These are phyloP conservation scores for Candida peoriensis DNA, from an alignment of 805 yeast genomes.

Conservation along the genomic window DNA sequence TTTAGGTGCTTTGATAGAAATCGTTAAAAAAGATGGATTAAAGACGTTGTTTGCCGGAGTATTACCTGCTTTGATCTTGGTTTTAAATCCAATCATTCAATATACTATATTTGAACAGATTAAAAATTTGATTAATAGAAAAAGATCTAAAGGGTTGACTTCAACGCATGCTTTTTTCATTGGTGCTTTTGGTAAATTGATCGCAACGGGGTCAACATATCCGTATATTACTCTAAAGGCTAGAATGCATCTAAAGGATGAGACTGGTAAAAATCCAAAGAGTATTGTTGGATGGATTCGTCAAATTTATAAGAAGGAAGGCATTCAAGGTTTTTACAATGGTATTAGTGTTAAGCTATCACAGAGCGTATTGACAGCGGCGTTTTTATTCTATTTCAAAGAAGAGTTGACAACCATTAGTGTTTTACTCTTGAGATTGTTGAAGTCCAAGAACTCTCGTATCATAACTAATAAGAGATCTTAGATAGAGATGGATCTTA, in stretches of 20 bases:
- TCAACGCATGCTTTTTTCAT: slow-evolving; percentile 76
- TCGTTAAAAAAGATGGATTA: slow-evolving; percentile 67
- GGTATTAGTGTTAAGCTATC: slow-evolving; percentile 76
- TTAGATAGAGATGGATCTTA: too few species aligned
- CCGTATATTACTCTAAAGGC: slow-evolving; percentile 89
- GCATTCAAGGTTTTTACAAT: slow-evolving; percentile 70
- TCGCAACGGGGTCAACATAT: slow-evolving; percentile 86
- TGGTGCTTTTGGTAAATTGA: slow-evolving; percentile 85
- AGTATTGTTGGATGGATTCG: slow-evolving; percentile 47
- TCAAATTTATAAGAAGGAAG: slow-evolving; percentile 63
- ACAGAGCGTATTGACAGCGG: slow-evolving; percentile 85
- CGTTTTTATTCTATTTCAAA: slow-evolving; percentile 84
- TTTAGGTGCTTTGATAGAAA: slow-evolving; percentile 51
- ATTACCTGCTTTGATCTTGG: slow-evolving; percentile 81
- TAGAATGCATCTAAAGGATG: slow-evolving; percentile 71
- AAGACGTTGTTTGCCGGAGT: slow-evolving; percentile 77
- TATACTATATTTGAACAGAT: slow-evolving; percentile 88
- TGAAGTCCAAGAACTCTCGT: slow-evolving; percentile 19
- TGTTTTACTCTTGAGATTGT: slow-evolving; percentile 44
- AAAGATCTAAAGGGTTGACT: slow-evolving; percentile 44
- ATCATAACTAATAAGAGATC: too few species aligned
- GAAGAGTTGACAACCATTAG: slow-evolving; percentile 71
- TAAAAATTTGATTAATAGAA: slow-evolving; percentile 56
- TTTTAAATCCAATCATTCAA: slow-evolving; percentile 84
- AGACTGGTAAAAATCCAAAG: slow-evolving; percentile 22